These are phyloP conservation scores for Sporormia fimetaria DNA, from an alignment of 495 filamentous ascomycete genomes.

Conservation along the genomic window DNA sequence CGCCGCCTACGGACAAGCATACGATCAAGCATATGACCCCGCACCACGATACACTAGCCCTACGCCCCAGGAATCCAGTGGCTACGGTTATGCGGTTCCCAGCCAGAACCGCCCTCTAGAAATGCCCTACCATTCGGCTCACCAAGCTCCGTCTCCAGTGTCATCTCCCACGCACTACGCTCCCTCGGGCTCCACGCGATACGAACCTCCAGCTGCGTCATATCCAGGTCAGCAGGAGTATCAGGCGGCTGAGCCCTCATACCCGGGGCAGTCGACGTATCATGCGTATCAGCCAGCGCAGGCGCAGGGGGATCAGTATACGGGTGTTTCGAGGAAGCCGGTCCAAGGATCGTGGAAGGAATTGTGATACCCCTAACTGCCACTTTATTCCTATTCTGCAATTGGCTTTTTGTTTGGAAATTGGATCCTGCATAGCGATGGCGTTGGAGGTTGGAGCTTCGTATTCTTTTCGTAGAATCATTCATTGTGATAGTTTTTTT, in stretches of 20 bases:
- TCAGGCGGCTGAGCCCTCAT: constrained; percentile 4
- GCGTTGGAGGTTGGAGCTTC: too few relatives aligned
- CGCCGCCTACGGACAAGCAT: too few relatives aligned
- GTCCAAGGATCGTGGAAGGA: constrained; percentile 30
- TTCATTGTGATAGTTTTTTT: too few relatives aligned
- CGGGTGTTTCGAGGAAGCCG: constrained; percentile 22
- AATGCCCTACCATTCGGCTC: not conserved
- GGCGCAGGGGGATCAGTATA: constrained; percentile 12
- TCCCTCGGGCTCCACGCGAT: constrained; percentile 5
- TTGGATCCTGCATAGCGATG: constrained; percentile 15
- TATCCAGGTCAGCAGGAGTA: constrained; percentile 21
- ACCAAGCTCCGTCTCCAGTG: not conserved
- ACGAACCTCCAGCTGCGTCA: constrained; percentile 5
- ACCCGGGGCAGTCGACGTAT: constrained; percentile 13
- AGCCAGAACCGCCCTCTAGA: not conserved
- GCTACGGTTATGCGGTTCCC: not conserved
- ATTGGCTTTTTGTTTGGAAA: not conserved
- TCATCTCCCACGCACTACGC: not conserved
- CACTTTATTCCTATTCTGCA: not conserved
- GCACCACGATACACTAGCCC: too few relatives aligned
- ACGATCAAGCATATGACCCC: too few relatives aligned
- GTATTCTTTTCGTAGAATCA: too few relatives aligned
- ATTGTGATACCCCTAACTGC: constrained; percentile 10
- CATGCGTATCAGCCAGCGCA: constrained; percentile 6
- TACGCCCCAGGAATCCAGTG: not conserved